Percentiles rank a stretch among this genome's conserved stretches.
phyloP scores from a whole-genome alignment of 495 filamentous ascomycete genomes.

The Tuber brumale region DNA sequence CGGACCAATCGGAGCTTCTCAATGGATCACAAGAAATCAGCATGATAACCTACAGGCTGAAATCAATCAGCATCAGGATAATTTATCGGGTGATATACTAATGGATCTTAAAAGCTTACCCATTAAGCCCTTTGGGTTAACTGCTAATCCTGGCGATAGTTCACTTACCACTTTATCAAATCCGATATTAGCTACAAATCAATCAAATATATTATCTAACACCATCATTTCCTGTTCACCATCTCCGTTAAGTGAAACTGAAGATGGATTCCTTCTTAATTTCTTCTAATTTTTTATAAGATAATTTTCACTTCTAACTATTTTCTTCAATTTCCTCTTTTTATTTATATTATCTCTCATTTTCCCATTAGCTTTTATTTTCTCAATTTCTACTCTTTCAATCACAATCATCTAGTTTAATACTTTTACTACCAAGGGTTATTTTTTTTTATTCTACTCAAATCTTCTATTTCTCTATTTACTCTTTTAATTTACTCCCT shows the following conservation, averaged over 20 bases:
- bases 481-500: neutral
- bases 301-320: neutral
- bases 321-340: neutral
- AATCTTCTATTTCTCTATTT: neutral
- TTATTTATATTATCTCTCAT: neutral
- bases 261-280: neutral
- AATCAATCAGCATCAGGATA: neutral
- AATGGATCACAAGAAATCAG: neutral
- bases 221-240: neutral
- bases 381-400: neutral
- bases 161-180: neutral
- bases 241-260: neutral
- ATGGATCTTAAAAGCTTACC: neutral
- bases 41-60: neutral
- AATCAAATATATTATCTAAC: neutral
- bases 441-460: neutral
- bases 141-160: neutral
- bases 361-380: neutral
- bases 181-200: neutral
- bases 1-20: neutral
- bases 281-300: neutral
- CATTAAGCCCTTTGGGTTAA: neutral
- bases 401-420: neutral
- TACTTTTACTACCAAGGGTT: neutral
- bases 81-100: neutral